phyloP scores from a whole-genome alignment of 1,284 basidiomycete species.

The Xanthoconium separans region DNA sequence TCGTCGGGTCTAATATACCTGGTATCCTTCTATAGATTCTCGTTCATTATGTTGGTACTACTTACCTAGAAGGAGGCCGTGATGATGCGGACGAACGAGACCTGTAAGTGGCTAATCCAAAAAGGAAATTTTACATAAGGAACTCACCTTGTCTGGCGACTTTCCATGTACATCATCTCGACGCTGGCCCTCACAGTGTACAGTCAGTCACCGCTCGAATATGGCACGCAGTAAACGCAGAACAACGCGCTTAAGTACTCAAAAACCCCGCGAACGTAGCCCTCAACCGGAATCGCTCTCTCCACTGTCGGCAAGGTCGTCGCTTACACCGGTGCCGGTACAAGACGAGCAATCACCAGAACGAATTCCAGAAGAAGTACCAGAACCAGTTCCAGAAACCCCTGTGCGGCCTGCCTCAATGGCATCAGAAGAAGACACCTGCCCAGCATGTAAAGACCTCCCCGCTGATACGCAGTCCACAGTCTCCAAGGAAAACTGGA shows the following conservation, averaged over 20 bases:
- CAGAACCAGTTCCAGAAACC: slow-evolving; percentile 15
- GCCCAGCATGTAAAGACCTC: slow-evolving; percentile 43
- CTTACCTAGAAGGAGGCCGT: too few relatives aligned
- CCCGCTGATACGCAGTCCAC: slow-evolving; percentile 27
- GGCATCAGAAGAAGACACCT: slow-evolving; percentile 36
- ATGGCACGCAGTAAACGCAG: slow-evolving; percentile 37
- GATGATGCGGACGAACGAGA: neutral
- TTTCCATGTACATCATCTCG: slow-evolving; percentile 14
- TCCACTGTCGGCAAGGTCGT: slow-evolving; percentile 32
- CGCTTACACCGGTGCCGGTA: slow-evolving; percentile 31
- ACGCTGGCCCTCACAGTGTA: slow-evolving; percentile 11
- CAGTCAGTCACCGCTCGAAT: slow-evolving; percentile 5
- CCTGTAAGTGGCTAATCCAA: neutral
- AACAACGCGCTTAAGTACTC: slow-evolving; percentile 28
- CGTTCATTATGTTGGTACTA: neutral
- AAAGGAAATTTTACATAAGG: slow-evolving; percentile 29
- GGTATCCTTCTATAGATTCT: too few relatives aligned
- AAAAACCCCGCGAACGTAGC: slow-evolving; percentile 30
- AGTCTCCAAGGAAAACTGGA: slow-evolving; percentile 63
- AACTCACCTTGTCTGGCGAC: slow-evolving; percentile 3
- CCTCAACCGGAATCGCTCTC: slow-evolving; percentile 29
- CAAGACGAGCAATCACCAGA: slow-evolving; percentile 25
- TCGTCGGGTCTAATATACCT: neutral
- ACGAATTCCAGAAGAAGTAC: slow-evolving; percentile 21
- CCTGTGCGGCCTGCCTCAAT: slow-evolving; percentile 15